These are phyloP conservation scores for Takashimella koratensis DNA, from an alignment of 1,284 basidiomycete genomes.

Conservation along the genomic window DNA sequence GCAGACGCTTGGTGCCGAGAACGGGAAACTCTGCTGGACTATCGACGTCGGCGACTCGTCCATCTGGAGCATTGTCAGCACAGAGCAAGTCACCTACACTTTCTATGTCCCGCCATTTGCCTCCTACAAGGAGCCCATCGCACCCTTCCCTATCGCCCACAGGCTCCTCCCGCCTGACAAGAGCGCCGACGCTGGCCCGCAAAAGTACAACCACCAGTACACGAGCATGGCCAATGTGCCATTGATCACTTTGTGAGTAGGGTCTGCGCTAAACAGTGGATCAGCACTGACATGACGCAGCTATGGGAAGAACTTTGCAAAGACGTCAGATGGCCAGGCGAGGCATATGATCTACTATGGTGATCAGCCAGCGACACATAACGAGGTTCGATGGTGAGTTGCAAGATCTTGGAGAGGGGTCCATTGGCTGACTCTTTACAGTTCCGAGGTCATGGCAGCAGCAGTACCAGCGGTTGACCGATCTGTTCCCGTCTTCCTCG, in stretches of 20 bases:
- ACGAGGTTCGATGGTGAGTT: constrained; percentile 78
- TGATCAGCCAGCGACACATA: constrained; percentile 75
- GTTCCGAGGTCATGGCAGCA: constrained; percentile 57
- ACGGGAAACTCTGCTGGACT: constrained; percentile 25
- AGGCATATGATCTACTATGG: constrained; percentile 70
- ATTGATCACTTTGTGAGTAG: constrained; percentile 39
- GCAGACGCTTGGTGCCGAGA: neutral
- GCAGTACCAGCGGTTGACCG: constrained; percentile 47
- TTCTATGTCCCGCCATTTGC: constrained; percentile 78
- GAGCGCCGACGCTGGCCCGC: constrained; percentile 23
- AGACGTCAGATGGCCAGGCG: constrained; percentile 61
- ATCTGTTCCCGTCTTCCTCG: constrained; percentile 69
- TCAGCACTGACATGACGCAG: constrained; percentile 50
- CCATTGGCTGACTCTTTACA: constrained; percentile 7
- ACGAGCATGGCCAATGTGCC: constrained; percentile 33
- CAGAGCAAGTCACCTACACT: constrained; percentile 60
- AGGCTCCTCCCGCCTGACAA: constrained; percentile 74
- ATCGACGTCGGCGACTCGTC: constrained; percentile 38
- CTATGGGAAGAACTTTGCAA: constrained; percentile 86
- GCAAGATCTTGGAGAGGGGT: neutral
- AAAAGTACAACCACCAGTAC: constrained; percentile 32
- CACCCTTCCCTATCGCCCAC: constrained; percentile 77
- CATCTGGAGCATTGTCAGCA: constrained; percentile 47
- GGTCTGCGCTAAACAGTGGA: neutral
- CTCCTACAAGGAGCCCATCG: constrained; percentile 63